Conservation (phyloP, 2,329 filamentous ascomycete genomes). For the Alternaria sp. region DNA sequence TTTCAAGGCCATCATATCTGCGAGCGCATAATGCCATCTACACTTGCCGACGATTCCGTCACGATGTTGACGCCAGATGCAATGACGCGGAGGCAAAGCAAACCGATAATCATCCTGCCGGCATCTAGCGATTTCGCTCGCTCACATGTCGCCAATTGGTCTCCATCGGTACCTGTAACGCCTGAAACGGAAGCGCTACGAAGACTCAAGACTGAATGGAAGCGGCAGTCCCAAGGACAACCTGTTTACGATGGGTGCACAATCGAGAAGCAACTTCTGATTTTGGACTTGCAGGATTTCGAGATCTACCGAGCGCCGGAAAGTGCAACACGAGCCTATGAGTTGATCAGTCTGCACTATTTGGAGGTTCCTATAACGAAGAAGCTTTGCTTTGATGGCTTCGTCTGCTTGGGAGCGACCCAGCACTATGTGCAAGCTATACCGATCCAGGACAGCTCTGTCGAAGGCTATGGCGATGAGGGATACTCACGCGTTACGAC, state of each 20-base stretch:
- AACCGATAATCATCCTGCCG: not conserved
- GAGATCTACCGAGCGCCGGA: conserved; percentile 32
- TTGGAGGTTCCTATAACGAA: conserved; percentile 20
- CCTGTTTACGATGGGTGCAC: conserved; percentile 11
- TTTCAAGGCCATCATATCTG: not conserved
- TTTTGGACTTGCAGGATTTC: conserved; percentile 34
- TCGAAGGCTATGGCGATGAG: conserved; percentile 70
- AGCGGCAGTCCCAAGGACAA: not conserved
- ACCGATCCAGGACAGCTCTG: conserved; percentile 65
- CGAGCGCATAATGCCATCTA: not conserved
- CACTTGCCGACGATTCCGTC: not conserved
- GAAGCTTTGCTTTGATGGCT: conserved; percentile 39
- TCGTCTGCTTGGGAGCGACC: conserved; percentile 57
- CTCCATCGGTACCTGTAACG: conserved; percentile 8
- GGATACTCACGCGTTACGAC: conserved; percentile 62
- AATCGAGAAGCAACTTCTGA: conserved; percentile 16
- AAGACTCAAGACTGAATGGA: conserved; percentile 23
- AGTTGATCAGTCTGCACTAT: conserved; percentile 27
- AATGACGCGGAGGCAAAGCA: not conserved
- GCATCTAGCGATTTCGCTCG: conserved; percentile 20
- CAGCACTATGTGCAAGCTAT: conserved; percentile 64
- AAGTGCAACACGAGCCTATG: conserved; percentile 2
- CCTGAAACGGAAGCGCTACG: conserved; percentile 20
- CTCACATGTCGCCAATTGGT: conserved; percentile 25
- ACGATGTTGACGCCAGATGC: not conserved